A percentile compares a stretch with the other conserved stretches of the same genome.
These are phyloP conservation scores for Oryza punctata DNA, from an alignment of 176 grass and related monocot species.

Conservation along the genomic window DNA sequence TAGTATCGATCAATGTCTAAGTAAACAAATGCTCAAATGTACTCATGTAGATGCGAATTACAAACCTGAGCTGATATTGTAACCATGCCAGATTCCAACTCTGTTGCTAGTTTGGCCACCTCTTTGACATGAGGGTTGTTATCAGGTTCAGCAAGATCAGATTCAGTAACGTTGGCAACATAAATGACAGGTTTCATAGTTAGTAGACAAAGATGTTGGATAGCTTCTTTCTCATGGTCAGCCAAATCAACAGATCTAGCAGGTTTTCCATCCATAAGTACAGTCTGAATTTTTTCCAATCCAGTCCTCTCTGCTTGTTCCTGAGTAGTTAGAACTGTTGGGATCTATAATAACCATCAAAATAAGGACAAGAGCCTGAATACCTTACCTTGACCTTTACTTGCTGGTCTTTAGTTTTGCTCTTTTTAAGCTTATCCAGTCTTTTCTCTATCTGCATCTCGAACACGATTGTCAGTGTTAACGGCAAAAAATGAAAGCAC, in stretches of 20 bases:
- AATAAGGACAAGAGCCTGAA: conserved; percentile 13
- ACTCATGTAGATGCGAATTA: conserved; percentile 23
- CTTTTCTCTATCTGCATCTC: conserved; percentile 94
- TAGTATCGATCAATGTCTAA: background rate
- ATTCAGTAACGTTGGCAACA: conserved; percentile 96
- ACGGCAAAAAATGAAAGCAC: conserved; percentile 3
- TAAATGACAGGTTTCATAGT: conserved; percentile 99
- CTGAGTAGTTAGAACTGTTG: conserved; percentile 44
- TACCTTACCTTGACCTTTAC: conserved; percentile 75
- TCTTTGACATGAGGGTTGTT: conserved; percentile 78
- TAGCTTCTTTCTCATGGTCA: conserved; percentile 87
- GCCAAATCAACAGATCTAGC: conserved; percentile 84
- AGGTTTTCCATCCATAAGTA: conserved; percentile 81
- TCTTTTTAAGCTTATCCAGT: conserved; percentile 93
- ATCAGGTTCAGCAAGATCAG: conserved; percentile 80
- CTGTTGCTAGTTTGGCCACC: conserved; percentile 71
- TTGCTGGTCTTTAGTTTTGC: conserved; percentile 90
- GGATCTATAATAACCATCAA: conserved; percentile 27
- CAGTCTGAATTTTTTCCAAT: conserved; percentile 77
- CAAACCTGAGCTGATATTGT: conserved; percentile 96
- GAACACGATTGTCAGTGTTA: conserved; percentile 26
- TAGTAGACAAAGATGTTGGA: conserved; percentile 83
- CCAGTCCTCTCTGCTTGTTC: conserved; percentile 82
- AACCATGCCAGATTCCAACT: conserved; percentile 90
- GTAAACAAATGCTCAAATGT: background rate